Evolutionary conservation across 129 eudicot genomes (phyloP), one percentile per base, ranked within the genome.

Genomic region (Sambucus nigra): DNA sequence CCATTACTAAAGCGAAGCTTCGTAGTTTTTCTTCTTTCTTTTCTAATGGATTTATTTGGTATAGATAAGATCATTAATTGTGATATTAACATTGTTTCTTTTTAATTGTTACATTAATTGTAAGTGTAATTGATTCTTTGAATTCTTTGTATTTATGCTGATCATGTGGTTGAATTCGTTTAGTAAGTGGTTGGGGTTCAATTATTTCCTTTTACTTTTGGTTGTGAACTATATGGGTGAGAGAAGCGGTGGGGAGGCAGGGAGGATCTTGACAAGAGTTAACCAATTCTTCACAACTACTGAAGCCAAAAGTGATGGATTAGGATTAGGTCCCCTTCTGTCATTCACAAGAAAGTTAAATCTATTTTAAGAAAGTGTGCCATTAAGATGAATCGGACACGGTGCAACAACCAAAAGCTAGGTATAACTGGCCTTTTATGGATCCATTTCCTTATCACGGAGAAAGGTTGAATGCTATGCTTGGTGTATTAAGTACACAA

Each of bases 1-100:
- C 51, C 84, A 69, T 63, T 81, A 72, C 54, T 83, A 44, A 51
- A 42, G 22, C 29, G 18, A 26, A 1, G 39, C 24, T n/a, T 39
- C 65, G 45, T 7, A 35, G 13, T 23, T 23, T 9, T 18, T 22
- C 11, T 57, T 14, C 15, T 11, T 31, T 31, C 38, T 31, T 31
- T 47, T 15, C 32, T 15, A 38, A 2, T 69, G 14, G 27, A 26
- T 52, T 4, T 20, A 20, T 41, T 57, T 39, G 1, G 1, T 0
- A 0, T 7, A 4, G 6, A 35, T 35, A 19, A 27, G 9, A 8
- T 15, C 7, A 53, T 1, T n/a, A 39, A 11, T 55, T 18, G 35
- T 5, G 13, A 57, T 2, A 62, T 16, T 31, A 2, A 61, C 7
- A 21, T 7, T 32, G 2, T 24, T 20, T 35, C 14, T 42, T 55